Percentiles rank a stretch among this genome's conserved stretches.
phyloP scores from a whole-genome alignment of 352 stramenopile species.

The Phytophthora capsici region DNA sequence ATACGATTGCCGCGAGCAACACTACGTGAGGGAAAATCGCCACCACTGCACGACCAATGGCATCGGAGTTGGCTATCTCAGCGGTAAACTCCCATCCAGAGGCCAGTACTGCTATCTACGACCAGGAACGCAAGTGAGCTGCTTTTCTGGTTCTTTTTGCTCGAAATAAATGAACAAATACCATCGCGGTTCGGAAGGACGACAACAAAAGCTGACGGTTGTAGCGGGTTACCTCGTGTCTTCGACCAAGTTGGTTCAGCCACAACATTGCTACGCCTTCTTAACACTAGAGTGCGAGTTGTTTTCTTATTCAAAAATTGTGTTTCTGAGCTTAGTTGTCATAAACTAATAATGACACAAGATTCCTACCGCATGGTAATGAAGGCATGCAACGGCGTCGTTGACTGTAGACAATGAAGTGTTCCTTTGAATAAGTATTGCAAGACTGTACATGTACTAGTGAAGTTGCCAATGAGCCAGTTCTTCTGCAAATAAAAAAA shows the following conservation, averaged over 20 bases:
- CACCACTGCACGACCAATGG: neutral
- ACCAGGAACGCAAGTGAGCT: neutral
- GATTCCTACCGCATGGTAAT: no score
- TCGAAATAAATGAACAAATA: neutral
- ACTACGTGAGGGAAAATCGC: constrained; percentile 21
- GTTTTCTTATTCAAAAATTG: no score
- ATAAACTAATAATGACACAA: no score
- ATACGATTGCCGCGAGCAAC: constrained; percentile 13
- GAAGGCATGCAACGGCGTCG: no score
- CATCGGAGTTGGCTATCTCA: neutral
- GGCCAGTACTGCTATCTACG: constrained; percentile 8
- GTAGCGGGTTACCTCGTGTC: constrained; percentile 1
- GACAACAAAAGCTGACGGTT: constrained; percentile 10
- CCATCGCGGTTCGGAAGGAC: constrained; percentile 8
- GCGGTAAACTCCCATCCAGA: constrained; percentile 31
- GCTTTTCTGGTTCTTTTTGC: neutral
- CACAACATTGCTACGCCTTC: constrained; percentile 2
- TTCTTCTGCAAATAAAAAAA: no score
- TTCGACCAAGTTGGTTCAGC: neutral
- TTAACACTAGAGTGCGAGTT: neutral
- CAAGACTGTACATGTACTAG: no score
- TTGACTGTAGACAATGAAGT: no score
- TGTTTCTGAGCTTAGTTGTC: no score
- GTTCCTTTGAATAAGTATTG: no score
- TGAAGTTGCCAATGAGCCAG: no score